Base-by-base conservation (phyloP, 345 rosid genomes). In the Eucalyptus tenuipes region DNA sequence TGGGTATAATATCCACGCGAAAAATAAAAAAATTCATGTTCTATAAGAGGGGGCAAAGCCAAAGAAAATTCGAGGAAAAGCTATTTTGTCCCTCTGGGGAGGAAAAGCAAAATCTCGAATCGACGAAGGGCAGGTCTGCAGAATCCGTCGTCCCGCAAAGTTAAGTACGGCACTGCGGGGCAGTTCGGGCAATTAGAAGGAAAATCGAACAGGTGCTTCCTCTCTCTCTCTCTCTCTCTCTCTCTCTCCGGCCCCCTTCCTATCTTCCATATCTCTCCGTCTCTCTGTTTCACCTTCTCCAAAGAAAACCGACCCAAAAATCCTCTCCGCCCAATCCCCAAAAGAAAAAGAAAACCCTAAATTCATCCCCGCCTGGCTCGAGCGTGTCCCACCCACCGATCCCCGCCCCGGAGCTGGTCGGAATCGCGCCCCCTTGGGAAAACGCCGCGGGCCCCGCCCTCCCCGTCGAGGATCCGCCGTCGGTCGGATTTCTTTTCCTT, bases 341-440 rank as follows among this genome's bases (percentile, higher is more conserved):
- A 55, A 55, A 22, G 13, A 9, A 4, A 4, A 10, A 55, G 13
- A 6, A 90, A 93, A 89, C 94, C 93, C 91, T 90, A 92, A 64
- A 27, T 49, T 31, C 85, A 10, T 49, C 57, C 57, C 42, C 1
- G 6, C 49, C 86, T 33, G 44, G 68, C n/a, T 61, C 61, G 61
- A 52, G 10, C 57, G 57, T 52, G 57, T 52, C 57, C 57, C 25
- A 52, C 57, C 57, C 57, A 52, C 57, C 57, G 57, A 15, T 59
- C 66, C 40, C 20, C 10, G 79, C 79, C 44, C 18, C 44, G 44
- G 42, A 37, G 82, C 82, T 40, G 25, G 37, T 75, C 82, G 82
- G 82, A 37, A 75, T 75, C 82, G 45, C 81, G 81, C 81, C 81
- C 47, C 61, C 29, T 10, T 12, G 15, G 82, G 13, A 40, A 75